Evolutionary conservation across 306 rosid genomes (phyloP).

Genomic region (Ormosia emarginata): DNA sequence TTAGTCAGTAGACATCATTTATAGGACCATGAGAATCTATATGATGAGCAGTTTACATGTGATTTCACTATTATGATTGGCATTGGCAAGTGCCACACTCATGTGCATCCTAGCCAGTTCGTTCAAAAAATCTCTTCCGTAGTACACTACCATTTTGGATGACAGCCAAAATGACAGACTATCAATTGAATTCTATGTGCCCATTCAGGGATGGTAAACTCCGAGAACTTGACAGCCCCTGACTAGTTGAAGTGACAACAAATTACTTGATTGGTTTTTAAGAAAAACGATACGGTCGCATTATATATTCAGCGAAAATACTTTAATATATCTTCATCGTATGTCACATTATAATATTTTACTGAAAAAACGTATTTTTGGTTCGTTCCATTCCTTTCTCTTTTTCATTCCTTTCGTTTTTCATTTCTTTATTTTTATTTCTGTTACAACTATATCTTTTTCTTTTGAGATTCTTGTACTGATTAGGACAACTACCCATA

Average conservation of each 20-base stretch:
- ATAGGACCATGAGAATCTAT: background rate
- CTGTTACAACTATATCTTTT: too few relatives aligned
- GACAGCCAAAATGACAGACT: background rate
- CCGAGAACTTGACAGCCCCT: background rate
- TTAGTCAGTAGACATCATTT: background rate
- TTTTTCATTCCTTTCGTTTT: too few relatives aligned
- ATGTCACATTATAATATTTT: too few relatives aligned
- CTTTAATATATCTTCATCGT: too few relatives aligned
- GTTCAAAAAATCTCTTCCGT: background rate
- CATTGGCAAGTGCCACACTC: background rate
- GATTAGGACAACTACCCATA: too few relatives aligned
- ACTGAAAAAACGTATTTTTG: too few relatives aligned
- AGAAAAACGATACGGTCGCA: too few relatives aligned
- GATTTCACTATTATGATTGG: conserved; percentile 13
- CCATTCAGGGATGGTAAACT: background rate
- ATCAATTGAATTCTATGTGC: background rate
- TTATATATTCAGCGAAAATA: too few relatives aligned
- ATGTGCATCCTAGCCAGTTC: background rate
- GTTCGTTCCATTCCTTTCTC: too few relatives aligned
- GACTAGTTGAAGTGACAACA: background rate
- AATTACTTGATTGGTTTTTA: background rate
- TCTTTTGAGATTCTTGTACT: too few relatives aligned
- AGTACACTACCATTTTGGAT: background rate
- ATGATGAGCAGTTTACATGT: background rate
- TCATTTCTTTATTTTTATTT: too few relatives aligned